Base-by-base conservation (phyloP, 139 green algal species). In the Chlorella sp. region DNA sequence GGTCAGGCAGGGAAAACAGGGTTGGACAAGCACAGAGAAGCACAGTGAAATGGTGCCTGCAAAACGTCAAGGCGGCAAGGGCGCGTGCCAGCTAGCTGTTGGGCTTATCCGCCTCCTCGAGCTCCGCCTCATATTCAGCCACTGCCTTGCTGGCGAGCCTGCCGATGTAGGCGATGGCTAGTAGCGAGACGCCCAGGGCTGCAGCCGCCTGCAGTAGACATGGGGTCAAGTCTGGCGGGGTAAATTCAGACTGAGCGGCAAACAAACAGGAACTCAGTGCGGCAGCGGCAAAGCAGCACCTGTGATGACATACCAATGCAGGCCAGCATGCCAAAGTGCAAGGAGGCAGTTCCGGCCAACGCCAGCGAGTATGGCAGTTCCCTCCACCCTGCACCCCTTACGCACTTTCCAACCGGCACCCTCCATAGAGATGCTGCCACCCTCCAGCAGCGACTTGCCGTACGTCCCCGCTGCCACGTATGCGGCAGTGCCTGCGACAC, bases 401-500 rank as follows among this genome's bases (percentile, higher is more conserved):
- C 44, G 18, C 51, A 60, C 51, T 15, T 60, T 60, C 51, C 51
- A 60, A 20, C 51, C 51, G 2, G 51, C 51, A 4, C 51, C 51
- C 51, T 60, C 51, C 51, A 60, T 4, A 15, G 51, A 60, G 2
- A 60, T 20, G 51, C 51, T 60, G 17, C 36, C 72, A 16, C 63
- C 68, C 32, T 74, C 68, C 67, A 89, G 26, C 21, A 89, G 60
- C 36, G 63, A 56, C 44, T 83, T 81, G 60, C 89, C 70, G n/a
- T 85, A 88, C 56, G 32, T 60, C 64, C 93, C 93, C 7, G 93
- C 91, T 28, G 83, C 88, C 4, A 98, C 95, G 73, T 97, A 98
- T 0, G 94, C 94, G 41, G 97, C 94, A 0, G 97, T 99, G 38
- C 95, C 97, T 83, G 78, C 38, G n/a, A 28, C 44, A 9, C 44